Conservation (phyloP, 2,329 filamentous ascomycete species). For the Lasiodiplodia citricola region DNA sequence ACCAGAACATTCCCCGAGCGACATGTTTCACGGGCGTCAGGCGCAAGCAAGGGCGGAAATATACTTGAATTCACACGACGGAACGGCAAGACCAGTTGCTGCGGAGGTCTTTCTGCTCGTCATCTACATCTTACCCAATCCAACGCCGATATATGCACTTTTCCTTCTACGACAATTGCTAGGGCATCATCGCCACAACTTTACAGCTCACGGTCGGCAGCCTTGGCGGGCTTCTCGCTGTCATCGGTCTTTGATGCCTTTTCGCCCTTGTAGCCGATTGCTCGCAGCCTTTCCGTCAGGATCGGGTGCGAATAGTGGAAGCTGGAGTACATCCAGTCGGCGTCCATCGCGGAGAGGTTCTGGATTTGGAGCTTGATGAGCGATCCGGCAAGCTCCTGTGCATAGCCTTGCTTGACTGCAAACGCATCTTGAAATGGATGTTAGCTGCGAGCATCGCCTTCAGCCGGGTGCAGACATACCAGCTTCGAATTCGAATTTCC, state of each 20-base stretch:
- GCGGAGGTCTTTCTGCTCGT: not conserved
- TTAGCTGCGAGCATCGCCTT: slow-evolving; percentile 23
- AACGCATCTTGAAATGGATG: slow-evolving; percentile 69
- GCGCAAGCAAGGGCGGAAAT: not conserved
- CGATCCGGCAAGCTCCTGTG: slow-evolving; percentile 79
- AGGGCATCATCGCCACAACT: not conserved
- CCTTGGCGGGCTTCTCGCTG: slow-evolving; percentile 67
- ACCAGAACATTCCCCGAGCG: not conserved
- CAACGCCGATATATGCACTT: slow-evolving; percentile 24
- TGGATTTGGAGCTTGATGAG: slow-evolving; percentile 98
- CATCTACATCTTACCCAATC: slow-evolving; percentile 8
- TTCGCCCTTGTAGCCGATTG: slow-evolving; percentile 82
- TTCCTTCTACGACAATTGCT: not conserved
- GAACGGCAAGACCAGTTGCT: not conserved
- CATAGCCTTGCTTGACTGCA: slow-evolving; percentile 82
- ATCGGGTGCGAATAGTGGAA: slow-evolving; percentile 99
- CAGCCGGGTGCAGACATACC: slow-evolving; percentile 50
- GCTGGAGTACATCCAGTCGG: slow-evolving; percentile 96
- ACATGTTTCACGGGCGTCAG: not conserved
- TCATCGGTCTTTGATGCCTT: slow-evolving; percentile 59
- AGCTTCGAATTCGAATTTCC: slow-evolving; percentile 95
- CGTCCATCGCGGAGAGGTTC: slow-evolving; percentile 98
- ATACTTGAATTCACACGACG: slow-evolving; percentile 2
- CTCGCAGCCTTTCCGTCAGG: slow-evolving; percentile 88
- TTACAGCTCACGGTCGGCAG: slow-evolving; percentile 77